phyloP scores from a whole-genome alignment of 163 green algal species.

The Dunaliella salina region DNA sequence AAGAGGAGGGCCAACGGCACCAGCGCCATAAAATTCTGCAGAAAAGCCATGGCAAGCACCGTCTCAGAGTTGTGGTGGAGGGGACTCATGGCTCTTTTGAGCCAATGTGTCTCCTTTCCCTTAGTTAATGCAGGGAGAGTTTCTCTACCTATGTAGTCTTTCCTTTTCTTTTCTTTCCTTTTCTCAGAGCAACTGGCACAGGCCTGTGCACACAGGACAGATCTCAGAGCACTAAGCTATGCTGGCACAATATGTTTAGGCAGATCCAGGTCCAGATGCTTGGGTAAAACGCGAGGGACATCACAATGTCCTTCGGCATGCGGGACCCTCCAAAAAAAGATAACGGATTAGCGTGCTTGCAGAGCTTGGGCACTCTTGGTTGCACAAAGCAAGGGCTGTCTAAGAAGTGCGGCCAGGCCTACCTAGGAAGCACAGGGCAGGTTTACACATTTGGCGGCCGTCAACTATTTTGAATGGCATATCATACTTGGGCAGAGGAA shows the following conservation, averaged over 20 bases:
- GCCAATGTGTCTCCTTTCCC: no score
- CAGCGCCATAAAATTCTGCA: conserved; percentile 75
- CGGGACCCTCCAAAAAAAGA: neutral
- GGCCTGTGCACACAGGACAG: neutral
- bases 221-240: neutral
- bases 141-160: no score
- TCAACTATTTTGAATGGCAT: neutral
- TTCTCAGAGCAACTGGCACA: neutral
- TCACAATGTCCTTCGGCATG: neutral
- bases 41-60: neutral
- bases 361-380: neutral
- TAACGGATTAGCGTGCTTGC: neutral
- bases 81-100: no score
- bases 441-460: neutral
- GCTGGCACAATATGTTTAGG: neutral
- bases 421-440: neutral
- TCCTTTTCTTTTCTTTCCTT: no score
- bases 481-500: neutral
- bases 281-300: neutral
- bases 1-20: conserved; percentile 78
- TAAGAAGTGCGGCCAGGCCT: no score
- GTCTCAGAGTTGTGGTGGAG: no score
- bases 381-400: neutral
- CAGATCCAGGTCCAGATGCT: neutral
- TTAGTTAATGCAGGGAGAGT: no score